Evolutionary conservation across 2,329 filamentous ascomycete species (phyloP), one percentile per base, ranked within the genome.

Genomic region (Talaromyces atroroseus): DNA sequence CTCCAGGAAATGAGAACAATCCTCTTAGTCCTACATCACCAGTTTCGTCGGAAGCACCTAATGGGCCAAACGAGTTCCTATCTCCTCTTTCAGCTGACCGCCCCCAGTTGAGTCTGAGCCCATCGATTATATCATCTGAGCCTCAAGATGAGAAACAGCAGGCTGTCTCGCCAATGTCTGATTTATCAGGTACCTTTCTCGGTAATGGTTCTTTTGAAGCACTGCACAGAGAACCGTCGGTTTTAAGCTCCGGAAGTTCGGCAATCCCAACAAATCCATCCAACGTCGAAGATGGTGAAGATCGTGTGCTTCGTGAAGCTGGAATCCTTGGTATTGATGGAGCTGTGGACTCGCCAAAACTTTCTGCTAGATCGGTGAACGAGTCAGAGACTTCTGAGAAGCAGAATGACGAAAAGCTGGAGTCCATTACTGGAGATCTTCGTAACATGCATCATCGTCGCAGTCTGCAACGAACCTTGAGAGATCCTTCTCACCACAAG

Each of bases 391-490:
- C 76, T 29, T 65, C 66, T 6, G 79, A 78, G 18, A 65, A 68
- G 2, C 74, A 77, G 23, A 59, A 71, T 62, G 66, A 67, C 58
- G 65, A 75, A 65, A 59, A 71, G 59, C 56, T 69, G 61, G 62
- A 77, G 62, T 38, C 68, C 60, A 54, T 69, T 59, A 57, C 76
- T 66, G 78, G 80, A 32, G 81, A 78, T 52, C 72, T 77, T 46
- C 84, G 87, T 45, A 80, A 78, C 61, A 47, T 42, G 18, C 85
- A 80, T 57, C 90, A 92, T 51, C 86, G 92, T 23, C 86, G 91
- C 60, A 96, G 91, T 69, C 76, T 97, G 14, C 92, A 96, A 65
- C 88, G 91, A 57, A 96, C 92, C 12, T 81, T 97, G 57, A 84
- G 94, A 61, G 92, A 97, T 65, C n/a, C 16, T 42, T 82, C 87